phyloP scores from a whole-genome alignment of 2,329 filamentous ascomycete species.

The Penicillium griseofulvum region DNA sequence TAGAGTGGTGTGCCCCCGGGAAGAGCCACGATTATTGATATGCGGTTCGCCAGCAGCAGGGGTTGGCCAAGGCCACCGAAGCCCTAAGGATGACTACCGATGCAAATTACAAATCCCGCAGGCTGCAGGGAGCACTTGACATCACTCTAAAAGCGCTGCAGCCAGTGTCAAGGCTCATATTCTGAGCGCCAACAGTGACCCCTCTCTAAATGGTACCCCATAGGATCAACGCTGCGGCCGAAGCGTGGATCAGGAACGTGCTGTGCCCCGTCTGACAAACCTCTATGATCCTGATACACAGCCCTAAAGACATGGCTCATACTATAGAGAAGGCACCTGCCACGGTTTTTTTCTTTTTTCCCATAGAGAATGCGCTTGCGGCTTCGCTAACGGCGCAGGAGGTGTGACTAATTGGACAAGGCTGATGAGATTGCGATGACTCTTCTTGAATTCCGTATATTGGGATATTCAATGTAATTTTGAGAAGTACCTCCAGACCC shows the following conservation, averaged over 20 bases:
- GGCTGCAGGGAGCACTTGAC: constrained; percentile 11
- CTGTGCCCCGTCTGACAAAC: constrained; percentile 12
- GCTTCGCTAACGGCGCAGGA: constrained; percentile 11
- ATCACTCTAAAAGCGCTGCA: constrained; percentile 11
- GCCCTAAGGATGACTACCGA: constrained; percentile 8
- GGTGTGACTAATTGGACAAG: neutral
- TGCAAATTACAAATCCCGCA: constrained; percentile 7
- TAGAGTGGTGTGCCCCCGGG: constrained; percentile 16
- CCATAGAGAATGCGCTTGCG: too few species aligned
- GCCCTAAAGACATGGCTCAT: neutral
- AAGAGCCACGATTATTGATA: neutral
- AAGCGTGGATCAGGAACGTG: constrained; percentile 8
- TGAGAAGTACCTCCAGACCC: neutral
- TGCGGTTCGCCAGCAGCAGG: constrained; percentile 2
- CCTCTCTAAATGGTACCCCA: constrained; percentile 2
- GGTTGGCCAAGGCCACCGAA: constrained; percentile 5
- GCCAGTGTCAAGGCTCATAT: constrained; percentile 1
- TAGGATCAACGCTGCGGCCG: constrained; percentile 10
- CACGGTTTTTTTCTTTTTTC: constrained; percentile 6
- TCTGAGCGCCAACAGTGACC: constrained; percentile 8
- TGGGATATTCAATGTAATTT: neutral
- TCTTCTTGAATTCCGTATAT: neutral
- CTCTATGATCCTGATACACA: neutral
- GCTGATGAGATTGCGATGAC: neutral
- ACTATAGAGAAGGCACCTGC: constrained; percentile 8